Percentiles rank a stretch among this genome's conserved stretches.
These are phyloP conservation scores for Phaeosphaeriaceae sp. DNA, from an alignment of 2,329 filamentous ascomycete genomes.

Conservation along the genomic window DNA sequence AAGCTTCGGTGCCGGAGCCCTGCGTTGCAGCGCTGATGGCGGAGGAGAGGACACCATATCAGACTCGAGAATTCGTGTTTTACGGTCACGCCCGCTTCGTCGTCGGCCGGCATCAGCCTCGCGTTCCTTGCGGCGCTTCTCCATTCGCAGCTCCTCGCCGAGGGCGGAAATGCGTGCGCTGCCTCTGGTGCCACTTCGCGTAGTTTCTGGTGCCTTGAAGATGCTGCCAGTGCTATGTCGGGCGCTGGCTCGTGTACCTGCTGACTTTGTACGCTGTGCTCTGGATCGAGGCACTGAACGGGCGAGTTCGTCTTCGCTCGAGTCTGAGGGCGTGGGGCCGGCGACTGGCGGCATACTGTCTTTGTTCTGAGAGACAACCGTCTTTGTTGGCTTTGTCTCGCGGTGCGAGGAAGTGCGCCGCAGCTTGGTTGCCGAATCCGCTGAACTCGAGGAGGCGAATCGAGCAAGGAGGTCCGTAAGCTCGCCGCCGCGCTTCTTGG, in stretches of 20 bases:
- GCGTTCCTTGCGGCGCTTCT: constrained; percentile 27
- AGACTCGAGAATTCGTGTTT: constrained; percentile 37
- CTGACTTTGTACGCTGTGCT: not conserved
- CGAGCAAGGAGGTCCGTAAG: constrained; percentile 35
- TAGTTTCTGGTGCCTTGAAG: not conserved
- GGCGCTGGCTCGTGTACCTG: not conserved
- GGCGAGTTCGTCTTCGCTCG: constrained; percentile 36
- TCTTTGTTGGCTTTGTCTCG: not conserved
- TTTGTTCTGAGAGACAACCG: constrained; percentile 16
- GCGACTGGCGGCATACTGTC: not conserved
- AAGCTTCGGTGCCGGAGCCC: constrained; percentile 26
- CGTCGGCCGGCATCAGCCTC: constrained; percentile 20
- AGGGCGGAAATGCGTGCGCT: constrained; percentile 18
- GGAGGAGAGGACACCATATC: constrained; percentile 31
- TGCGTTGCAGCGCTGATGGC: constrained; percentile 8
- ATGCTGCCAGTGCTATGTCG: not conserved
- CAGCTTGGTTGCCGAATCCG: constrained; percentile 40
- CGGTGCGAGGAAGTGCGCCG: constrained; percentile 22
- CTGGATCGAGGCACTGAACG: constrained; percentile 6
- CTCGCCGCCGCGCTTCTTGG: constrained; percentile 29
- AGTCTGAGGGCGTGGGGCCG: not conserved
- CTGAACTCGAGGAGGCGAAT: constrained; percentile 38
- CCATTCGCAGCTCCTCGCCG: constrained; percentile 42
- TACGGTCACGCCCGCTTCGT: constrained; percentile 32
- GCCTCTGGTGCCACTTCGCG: not conserved